These are phyloP conservation scores for Malus asiatica DNA, from an alignment of 306 rosid genomes.

Conservation along the genomic window DNA sequence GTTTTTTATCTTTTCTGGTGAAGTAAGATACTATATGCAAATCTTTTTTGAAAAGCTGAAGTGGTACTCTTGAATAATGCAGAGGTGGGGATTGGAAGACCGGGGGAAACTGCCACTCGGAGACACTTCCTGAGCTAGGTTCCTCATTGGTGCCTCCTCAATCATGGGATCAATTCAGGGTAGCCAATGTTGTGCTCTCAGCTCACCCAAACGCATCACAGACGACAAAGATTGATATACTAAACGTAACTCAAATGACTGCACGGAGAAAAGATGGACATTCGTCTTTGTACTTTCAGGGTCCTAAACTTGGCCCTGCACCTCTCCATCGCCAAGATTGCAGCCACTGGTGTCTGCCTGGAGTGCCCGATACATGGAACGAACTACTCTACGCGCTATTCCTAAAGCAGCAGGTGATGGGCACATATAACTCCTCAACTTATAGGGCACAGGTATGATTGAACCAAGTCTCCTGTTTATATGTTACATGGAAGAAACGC, in stretches of 20 bases:
- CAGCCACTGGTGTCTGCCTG: slow-evolving; percentile 97
- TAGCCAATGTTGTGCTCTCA: slow-evolving; percentile 47
- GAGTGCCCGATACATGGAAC: slow-evolving; percentile 90
- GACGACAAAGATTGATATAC: slow-evolving; percentile 26
- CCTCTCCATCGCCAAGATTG: slow-evolving; percentile 74
- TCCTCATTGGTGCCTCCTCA: slow-evolving; percentile 46
- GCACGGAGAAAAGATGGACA: slow-evolving; percentile 81
- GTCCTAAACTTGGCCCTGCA: slow-evolving; percentile 36
- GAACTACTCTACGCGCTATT: slow-evolving; percentile 64
- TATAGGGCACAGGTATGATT: background rate
- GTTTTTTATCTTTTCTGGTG: background rate
- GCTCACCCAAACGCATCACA: slow-evolving; percentile 13
- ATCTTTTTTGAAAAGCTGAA: background rate
- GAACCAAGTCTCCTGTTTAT: slow-evolving; percentile 3
- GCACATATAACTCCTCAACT: slow-evolving; percentile 14
- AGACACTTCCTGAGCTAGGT: slow-evolving; percentile 75
- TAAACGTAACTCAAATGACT: slow-evolving; percentile 66
- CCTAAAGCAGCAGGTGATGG: slow-evolving; percentile 30
- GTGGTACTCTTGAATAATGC: slow-evolving; percentile 11
- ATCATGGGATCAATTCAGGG: slow-evolving; percentile 48
- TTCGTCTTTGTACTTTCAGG: slow-evolving; percentile 59
- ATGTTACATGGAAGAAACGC: slow-evolving; percentile 1
- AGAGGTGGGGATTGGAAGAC: slow-evolving; percentile 83
- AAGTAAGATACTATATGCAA: background rate
- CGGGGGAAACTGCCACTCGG: slow-evolving; percentile 80